A percentile compares a stretch with the other conserved stretches of the same genome.
phyloP scores from a whole-genome alignment of 148 eudicot genomes.

The Rhododendron vialii region DNA sequence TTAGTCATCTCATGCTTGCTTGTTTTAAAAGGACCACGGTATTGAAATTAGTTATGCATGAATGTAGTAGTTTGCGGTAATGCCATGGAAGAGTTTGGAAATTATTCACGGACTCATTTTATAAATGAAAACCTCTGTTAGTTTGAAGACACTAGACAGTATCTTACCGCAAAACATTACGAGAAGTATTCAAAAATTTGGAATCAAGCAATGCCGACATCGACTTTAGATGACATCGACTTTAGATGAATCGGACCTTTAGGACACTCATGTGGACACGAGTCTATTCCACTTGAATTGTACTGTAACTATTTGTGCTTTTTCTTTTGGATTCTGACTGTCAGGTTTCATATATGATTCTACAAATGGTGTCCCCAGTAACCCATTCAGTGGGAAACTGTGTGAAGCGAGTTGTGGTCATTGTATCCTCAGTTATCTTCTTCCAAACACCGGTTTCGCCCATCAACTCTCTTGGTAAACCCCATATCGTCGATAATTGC shows the following conservation, averaged over 20 bases:
- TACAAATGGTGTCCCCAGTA: slow-evolving; percentile 81
- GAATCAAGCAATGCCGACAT: not conserved
- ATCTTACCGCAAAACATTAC: not conserved
- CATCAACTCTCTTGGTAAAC: slow-evolving; percentile 61
- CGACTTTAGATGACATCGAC: not conserved
- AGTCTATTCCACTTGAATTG: not conserved
- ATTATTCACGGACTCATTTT: not conserved
- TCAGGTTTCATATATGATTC: slow-evolving; percentile 77
- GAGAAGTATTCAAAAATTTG: not conserved
- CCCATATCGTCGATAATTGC: not conserved
- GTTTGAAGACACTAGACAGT: not conserved
- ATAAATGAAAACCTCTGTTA: not conserved
- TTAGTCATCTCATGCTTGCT: not conserved
- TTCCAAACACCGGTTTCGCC: slow-evolving; percentile 74
- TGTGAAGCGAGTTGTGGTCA: slow-evolving; percentile 80
- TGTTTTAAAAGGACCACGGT: not conserved
- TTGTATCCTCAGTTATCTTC: slow-evolving; percentile 73
- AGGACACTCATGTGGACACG: not conserved
- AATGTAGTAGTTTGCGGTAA: not conserved
- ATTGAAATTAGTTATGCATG: not conserved
- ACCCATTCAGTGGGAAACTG: slow-evolving; percentile 84
- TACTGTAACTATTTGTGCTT: not conserved
- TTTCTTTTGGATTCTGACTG: not conserved
- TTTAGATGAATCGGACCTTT: not conserved
- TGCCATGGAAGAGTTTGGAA: not conserved